These are phyloP conservation scores for Monosporascus sp. DNA, from an alignment of 2,329 filamentous ascomycete genomes.

Conservation along the genomic window DNA sequence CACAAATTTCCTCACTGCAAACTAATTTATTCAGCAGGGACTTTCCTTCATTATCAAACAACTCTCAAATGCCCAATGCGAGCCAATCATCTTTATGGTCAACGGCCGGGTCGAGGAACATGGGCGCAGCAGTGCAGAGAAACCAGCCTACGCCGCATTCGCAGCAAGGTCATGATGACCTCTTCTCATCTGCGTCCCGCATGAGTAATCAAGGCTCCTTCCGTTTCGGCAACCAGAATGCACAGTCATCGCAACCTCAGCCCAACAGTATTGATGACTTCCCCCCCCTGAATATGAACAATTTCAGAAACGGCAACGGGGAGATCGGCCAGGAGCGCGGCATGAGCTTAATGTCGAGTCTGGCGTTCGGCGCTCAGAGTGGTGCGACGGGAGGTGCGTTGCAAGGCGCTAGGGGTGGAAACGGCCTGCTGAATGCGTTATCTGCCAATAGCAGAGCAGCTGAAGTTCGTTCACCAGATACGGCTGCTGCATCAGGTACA, in stretches of 20 bases:
- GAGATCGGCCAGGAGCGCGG: slow-evolving; percentile 53
- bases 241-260: slow-evolving; percentile 42
- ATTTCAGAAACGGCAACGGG: slow-evolving; percentile 43
- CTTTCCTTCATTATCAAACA: slow-evolving; percentile 61
- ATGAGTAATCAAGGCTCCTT: slow-evolving; percentile 42
- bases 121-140: slow-evolving; percentile 44
- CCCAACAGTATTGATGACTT: slow-evolving; percentile 53
- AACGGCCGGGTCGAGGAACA: slow-evolving; percentile 40
- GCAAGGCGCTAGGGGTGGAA: slow-evolving; percentile 43
- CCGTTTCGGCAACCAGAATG: slow-evolving; percentile 46
- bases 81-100: slow-evolving; percentile 52
- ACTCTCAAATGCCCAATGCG: slow-evolving; percentile 45
- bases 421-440: slow-evolving; percentile 59
- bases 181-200: slow-evolving; percentile 34
- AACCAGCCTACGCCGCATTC: slow-evolving; percentile 46
- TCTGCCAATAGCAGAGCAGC: slow-evolving; percentile 50
- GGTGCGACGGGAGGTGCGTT: slow-evolving; percentile 31
- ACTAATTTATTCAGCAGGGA: slow-evolving; percentile 41
- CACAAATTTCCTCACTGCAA: neutral
- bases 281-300: slow-evolving; percentile 47
- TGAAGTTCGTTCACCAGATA: slow-evolving; percentile 45
- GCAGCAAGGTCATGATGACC: slow-evolving; percentile 44
- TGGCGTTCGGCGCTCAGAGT: slow-evolving; percentile 47
- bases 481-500: slow-evolving; percentile 32
- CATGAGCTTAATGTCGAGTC: slow-evolving; percentile 44